phyloP scores from a whole-genome alignment of 352 stramenopile species.

The Phytopythium aichiense region DNA sequence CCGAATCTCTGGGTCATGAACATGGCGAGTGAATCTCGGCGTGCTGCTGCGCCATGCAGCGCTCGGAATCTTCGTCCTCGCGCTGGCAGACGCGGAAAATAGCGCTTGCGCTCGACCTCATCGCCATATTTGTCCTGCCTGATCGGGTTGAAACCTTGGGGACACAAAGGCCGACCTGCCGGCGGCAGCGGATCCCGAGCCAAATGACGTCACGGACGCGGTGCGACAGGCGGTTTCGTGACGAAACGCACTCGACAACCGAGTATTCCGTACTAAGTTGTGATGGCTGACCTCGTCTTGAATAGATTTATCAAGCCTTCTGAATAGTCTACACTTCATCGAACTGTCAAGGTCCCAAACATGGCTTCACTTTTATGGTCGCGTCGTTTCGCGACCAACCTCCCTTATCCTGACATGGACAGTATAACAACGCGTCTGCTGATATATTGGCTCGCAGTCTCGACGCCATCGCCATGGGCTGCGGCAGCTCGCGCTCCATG shows the following conservation, averaged over 20 bases:
- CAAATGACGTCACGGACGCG: constrained; percentile 1
- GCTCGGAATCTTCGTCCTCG: not conserved
- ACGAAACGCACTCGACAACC: not conserved
- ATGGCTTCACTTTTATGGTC: constrained; percentile 8
- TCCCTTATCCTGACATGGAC: not conserved
- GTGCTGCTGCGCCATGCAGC: not conserved
- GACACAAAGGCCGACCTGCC: not conserved
- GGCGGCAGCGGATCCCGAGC: not conserved
- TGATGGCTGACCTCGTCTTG: not conserved
- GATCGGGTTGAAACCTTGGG: too few relatives aligned
- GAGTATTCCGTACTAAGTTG: not conserved
- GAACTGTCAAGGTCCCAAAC: not conserved
- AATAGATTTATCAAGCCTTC: too few relatives aligned
- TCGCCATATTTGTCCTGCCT: too few relatives aligned
- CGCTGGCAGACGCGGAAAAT: not conserved
- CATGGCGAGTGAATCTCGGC: not conserved
- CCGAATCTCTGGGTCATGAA: not conserved
- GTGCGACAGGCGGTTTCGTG: constrained; percentile 2
- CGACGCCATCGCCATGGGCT: constrained; percentile 16
- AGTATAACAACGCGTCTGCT: not conserved
- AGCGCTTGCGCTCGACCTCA: not conserved
- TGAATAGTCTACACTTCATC: constrained; percentile 1
- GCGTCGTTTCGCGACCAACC: not conserved
- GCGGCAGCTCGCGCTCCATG: constrained; percentile 21
- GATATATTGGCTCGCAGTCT: not conserved